A percentile compares a stretch with the other conserved stretches of the same genome.
These are phyloP conservation scores for Nakazawaea molendinolei DNA, from an alignment of 805 yeast genomes.

Conservation along the genomic window DNA sequence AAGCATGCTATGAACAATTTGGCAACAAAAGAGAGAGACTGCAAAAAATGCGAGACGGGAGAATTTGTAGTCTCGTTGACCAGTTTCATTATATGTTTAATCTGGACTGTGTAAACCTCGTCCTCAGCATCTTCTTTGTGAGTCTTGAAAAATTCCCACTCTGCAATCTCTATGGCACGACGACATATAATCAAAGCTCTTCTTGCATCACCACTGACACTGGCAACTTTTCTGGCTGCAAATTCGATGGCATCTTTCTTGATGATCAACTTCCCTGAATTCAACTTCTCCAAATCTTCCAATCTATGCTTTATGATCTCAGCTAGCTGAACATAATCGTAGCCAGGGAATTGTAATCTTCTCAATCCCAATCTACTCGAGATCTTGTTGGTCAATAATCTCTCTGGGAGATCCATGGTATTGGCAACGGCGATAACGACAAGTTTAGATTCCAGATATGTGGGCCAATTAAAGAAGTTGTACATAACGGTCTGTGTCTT, in stretches of 20 bases:
- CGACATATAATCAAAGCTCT: constrained; percentile 84
- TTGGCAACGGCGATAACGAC: constrained; percentile 92
- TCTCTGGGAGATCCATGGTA: constrained; percentile 95
- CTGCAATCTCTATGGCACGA: constrained; percentile 86
- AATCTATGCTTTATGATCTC: constrained; percentile 69
- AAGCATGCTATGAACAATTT: constrained; percentile 71
- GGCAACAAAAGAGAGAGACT: constrained; percentile 55
- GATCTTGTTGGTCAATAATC: constrained; percentile 78
- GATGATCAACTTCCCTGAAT: constrained; percentile 36
- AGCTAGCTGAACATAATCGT: constrained; percentile 71
- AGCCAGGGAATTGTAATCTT: constrained; percentile 84
- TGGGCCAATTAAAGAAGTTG: constrained; percentile 97
- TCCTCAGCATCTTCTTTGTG: constrained; percentile 19
- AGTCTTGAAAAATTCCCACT: constrained; percentile 42
- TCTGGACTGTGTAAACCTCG: constrained; percentile 47
- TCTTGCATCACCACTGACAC: constrained; percentile 97
- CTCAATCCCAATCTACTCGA: constrained; percentile 87
- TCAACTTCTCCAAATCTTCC: constrained; percentile 34
- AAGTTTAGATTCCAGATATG: constrained; percentile 68
- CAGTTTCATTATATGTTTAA: constrained; percentile 72
- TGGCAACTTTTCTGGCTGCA: constrained; percentile 90
- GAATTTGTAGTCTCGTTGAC: constrained; percentile 72
- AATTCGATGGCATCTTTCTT: constrained; percentile 77
- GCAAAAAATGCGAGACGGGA: constrained; percentile 56
- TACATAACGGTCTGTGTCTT: constrained; percentile 82